Percentiles rank a stretch among this genome's conserved stretches.
phyloP scores from a whole-genome alignment of 306 rosid genomes.

The Acacia acuminata region DNA sequence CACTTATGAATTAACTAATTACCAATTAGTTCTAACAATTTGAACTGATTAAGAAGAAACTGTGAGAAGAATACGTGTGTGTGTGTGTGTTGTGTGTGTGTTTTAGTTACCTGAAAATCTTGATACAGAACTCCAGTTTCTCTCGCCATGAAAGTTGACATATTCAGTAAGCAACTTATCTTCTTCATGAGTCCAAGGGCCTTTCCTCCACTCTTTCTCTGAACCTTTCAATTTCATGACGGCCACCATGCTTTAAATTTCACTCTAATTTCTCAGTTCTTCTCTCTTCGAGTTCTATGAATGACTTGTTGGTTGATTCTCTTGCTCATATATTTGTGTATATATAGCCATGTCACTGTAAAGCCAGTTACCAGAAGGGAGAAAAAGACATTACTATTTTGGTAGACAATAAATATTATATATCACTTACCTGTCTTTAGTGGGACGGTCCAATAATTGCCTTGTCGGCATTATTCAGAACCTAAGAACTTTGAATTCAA shows the following conservation, averaged over 20 bases:
- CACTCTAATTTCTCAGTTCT: background rate
- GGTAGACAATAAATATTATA: background rate
- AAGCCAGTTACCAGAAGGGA: background rate
- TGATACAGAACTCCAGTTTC: conserved; percentile 66
- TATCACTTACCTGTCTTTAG: background rate
- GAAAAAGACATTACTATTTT: background rate
- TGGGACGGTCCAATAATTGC: background rate
- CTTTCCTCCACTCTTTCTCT: conserved; percentile 42
- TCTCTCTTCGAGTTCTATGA: background rate
- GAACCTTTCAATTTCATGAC: background rate
- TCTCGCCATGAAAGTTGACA: conserved; percentile 58
- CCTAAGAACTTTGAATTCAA: background rate
- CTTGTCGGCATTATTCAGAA: background rate
- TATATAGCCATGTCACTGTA: background rate
- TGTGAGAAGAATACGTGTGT: background rate
- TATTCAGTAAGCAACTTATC: conserved; percentile 58
- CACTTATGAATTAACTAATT: too few species aligned
- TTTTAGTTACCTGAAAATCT: conserved; percentile 45
- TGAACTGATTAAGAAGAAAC: background rate
- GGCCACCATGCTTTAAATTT: background rate
- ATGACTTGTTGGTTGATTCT: background rate
- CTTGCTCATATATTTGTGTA: background rate
- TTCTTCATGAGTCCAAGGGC: conserved; percentile 81
- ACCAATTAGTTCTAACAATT: too few species aligned
- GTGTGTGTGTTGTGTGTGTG: background rate